Conservation (phyloP, 1,284 basidiomycete species). For the Rhodotorula sp. region DNA sequence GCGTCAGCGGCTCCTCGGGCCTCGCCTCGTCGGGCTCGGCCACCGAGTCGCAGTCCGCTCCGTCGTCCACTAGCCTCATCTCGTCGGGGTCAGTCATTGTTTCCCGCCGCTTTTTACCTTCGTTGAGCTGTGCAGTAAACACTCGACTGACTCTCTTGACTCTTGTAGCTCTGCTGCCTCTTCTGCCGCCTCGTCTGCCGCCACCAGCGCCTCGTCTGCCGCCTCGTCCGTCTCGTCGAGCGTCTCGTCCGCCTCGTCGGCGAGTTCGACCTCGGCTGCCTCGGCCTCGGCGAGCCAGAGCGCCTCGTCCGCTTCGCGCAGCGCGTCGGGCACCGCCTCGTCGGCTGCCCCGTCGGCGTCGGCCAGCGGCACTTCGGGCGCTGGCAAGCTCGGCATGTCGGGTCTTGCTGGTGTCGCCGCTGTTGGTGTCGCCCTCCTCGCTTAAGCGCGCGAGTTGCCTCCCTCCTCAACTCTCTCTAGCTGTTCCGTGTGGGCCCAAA, state of each 20-base stretch:
- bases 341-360: not conserved
- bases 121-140: no score
- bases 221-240: constrained; percentile 5
- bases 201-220: not conserved
- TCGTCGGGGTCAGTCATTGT: constrained; percentile 3
- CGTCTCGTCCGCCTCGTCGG: not conserved
- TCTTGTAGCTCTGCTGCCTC: no score
- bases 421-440: constrained; percentile 8
- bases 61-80: not conserved
- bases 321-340: not conserved
- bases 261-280: constrained; percentile 1
- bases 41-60: constrained; percentile 1
- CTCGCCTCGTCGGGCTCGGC: constrained; percentile 5
- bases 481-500: not conserved
- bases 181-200: not conserved
- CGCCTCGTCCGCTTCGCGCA: not conserved
- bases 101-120: no score
- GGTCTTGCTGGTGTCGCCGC: constrained; percentile 19
- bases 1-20: not conserved
- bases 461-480: not conserved
- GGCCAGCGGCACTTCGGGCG: not conserved
- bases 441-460: not conserved
- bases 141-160: not conserved
- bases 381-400: not conserved
- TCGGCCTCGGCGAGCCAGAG: not conserved